Base-by-base conservation (phyloP, 1,284 basidiomycete genomes). In the Ceraceosorus guamensis region DNA sequence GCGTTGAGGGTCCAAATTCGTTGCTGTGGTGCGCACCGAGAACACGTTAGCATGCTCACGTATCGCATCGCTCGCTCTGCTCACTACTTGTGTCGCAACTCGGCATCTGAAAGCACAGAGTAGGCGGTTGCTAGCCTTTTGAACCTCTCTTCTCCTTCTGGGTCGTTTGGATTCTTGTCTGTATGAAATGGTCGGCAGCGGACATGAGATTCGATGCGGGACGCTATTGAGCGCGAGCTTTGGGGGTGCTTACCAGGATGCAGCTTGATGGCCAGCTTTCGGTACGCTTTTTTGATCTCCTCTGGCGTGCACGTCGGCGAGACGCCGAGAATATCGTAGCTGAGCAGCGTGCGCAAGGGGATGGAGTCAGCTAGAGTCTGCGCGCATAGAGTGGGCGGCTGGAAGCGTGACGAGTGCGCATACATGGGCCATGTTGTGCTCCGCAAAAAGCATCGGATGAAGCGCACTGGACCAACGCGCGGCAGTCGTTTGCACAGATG, bases 281-380 rank as follows among this genome's bases (percentile, higher is more conserved):
- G 84, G 79, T 98, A 98, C 2, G 93, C 89, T 78, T 91, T 95
- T 81, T 97, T 97, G 76, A 98, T 84, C 57, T 93, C 89, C 11
- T 89, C 88, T 2, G 83, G 81, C 13, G 86, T 86, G 4, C 89
- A 89, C 56, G 83, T 82, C 11, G 88, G 81, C 0, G 85, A 78
- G 0, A 93, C 81, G 5, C 87, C 87, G 3, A 93, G 80, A 33
- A 88, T 81, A 71, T 91, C 76, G 59, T 77, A 76, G 62, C 64
- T 66, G 37, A 14, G 14, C 5, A 44, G 10, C 0, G 39, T 18
- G 16, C 46, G 24, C 24, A 24, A 24, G 24, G 24, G 24, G 24
- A 24, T 24, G 24, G 24, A 24, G 24, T 24, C 24, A 24, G 24
- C 24, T 24, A 24, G 24, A 24, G 24, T 24, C 24, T 24, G 24